Evolutionary conservation across 768 basidiomycete genomes (phyloP).

Genomic region (Lyophyllum atratum): DNA sequence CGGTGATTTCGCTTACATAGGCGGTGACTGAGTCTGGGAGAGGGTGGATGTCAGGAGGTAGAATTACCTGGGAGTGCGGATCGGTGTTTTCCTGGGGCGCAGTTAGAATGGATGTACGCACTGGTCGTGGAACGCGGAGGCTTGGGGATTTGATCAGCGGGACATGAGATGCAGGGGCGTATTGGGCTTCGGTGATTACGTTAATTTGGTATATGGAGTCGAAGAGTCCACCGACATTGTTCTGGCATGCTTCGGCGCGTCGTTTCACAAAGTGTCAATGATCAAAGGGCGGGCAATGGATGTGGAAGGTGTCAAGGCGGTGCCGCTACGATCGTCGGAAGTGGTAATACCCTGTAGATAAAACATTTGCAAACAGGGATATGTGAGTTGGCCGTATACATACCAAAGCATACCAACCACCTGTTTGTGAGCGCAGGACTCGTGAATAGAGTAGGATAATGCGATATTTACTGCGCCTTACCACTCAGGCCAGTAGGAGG

Average conservation of each 20-base stretch:
- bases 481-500: too few relatives aligned
- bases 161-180: slow-evolving; percentile 71
- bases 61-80: slow-evolving; percentile 58
- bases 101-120: slow-evolving; percentile 31
- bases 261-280: neutral
- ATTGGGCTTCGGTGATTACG: slow-evolving; percentile 55
- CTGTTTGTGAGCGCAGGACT: too few relatives aligned
- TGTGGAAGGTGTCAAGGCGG: neutral
- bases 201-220: neutral
- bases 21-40: slow-evolving; percentile 87
- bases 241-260: slow-evolving; percentile 17
- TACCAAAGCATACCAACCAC: too few relatives aligned
- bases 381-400: too few relatives aligned
- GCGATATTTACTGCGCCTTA: too few relatives aligned
- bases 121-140: slow-evolving; percentile 81
- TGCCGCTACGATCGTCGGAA: too few relatives aligned
- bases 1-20: slow-evolving; percentile 57
- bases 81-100: neutral
- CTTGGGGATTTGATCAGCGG: slow-evolving; percentile 94
- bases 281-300: neutral
- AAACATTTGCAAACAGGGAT: neutral
- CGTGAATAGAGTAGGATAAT: too few relatives aligned
- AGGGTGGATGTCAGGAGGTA: slow-evolving; percentile 92
- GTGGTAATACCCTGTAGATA: neutral
- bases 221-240: slow-evolving; percentile 18